Evolutionary conservation across 2,329 filamentous ascomycete genomes (phyloP), one percentile per base, ranked within the genome.

Genomic region (Sporothrix luriei): DNA sequence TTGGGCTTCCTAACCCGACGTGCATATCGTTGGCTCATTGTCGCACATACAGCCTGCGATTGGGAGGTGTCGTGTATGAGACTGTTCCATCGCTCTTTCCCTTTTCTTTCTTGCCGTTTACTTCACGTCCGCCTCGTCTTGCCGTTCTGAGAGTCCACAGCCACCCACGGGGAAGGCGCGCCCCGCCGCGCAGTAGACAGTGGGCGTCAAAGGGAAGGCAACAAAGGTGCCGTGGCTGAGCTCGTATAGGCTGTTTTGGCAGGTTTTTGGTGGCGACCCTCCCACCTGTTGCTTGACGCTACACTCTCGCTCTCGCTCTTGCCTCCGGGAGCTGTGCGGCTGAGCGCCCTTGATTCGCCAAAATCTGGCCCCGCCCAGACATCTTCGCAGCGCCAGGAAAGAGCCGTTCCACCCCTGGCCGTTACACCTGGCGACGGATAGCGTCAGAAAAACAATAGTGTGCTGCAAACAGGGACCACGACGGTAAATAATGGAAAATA

Each of bases 171-270:
- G 24, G 55, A n/a, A 43, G 55, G 55, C 11, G 33, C n/a, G 33
- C 10, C 33, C 55, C 55, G 43, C 55, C n/a, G 19, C 33, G n/a
- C 24, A n/a, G 55, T 33, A 61, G 33, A 61, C 33, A 59, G 21
- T n/a, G 33, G n/a, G 3, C 19, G 40, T 2, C 19, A 21, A 59
- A 59, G 55, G 33, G 33, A 61, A 61, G 24, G 55, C 24, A 43
- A 11, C 29, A 11, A 21, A 61, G 43, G 55, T 33, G 67, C 57
- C 21, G 65, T 69, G 68, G 68, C 68, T 59, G 59, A 69, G 68
- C 68, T 64, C 21, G 4, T 43, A 54, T 43, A 64, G 67, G 67
- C 57, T 55, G 48, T 61, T 54, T 61, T 11, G 57, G 1, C 29
- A 19, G 57, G 13, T 19, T 33, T 46, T 43, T 43, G 57, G 57